Base-by-base conservation (phyloP, 2,329 filamentous ascomycete species). In the Cyanodermella asteris region DNA sequence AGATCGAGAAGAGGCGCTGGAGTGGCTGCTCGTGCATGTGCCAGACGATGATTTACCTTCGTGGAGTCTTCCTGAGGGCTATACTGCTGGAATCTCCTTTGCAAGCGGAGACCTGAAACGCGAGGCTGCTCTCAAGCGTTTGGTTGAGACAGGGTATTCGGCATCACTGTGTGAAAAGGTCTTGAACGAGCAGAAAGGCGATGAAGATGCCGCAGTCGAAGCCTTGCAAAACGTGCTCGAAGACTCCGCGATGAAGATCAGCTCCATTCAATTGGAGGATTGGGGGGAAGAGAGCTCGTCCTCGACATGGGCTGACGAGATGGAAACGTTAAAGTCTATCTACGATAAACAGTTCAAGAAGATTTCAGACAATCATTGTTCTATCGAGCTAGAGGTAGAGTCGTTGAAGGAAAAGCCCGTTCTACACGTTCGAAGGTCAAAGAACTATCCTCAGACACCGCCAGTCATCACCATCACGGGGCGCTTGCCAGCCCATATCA, bases 11-110 rank as follows among this genome's bases (percentile, higher is more conserved):
- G 87, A 97, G 49, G 72, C 80, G 10, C 59, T 97, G 3, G 84
- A 94, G 45, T 97, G 87, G 87, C 61, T 97, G 10, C 61, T 97
- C 24, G 82, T 94, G 25, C 84, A 97, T 47, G 81, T 97, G 3
- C 87, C 87, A 1, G 87, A 97, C 43, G 87, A 97, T 43, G 87
- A 94, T 40, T 54, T 94, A n/a, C 87, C 87, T 1, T 58, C 64
- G 5, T 94, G 84, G 81, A 78, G 78, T 37, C 54, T 97, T 20
- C 87, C 87, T 0, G 82, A 90, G 48, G 76, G 72, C 32, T 97
- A 97, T 45, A 71, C 76, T 7, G 84, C 82, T 15, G 87, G 87
- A 13, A 72, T 94, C 14, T 80, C 72, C 22, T 71, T 97, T 34
- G 84, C 72, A 1, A 75, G 75, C 25, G 74, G 71, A 5, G 74